Evolutionary conservation across 176 grass and related monocot genomes (phyloP), one percentile per base, ranked within the genome.

Genomic region (Carex parvula): DNA sequence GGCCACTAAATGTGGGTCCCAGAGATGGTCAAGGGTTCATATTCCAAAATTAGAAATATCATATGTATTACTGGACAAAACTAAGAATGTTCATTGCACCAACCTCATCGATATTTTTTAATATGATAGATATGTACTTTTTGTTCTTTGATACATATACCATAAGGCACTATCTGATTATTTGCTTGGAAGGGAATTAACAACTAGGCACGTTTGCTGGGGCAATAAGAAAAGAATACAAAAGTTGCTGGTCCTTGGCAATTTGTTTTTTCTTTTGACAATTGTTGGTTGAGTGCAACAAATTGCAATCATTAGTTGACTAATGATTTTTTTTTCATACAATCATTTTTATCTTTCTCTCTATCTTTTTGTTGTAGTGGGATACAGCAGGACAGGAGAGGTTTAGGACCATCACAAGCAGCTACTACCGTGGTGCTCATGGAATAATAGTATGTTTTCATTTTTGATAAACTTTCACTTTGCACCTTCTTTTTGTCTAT

Each of bases 381-480:
- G 95, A 98, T 87, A 98, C 95, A 87, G 92, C 95, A 89, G 91
- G 92, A 22, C 95, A 98, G 52, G 89, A 98, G 68, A 89, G 95
- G 61, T 98, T 98, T 85, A 94, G 95, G 83, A 98, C 95, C 60
- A 98, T 94, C 56, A 98, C 91, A 81, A 94, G 89, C 84, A 94
- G 95, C 82, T 98, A 98, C 84, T 98, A 98, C 60, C 89, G 92
- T 12, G 95, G 95, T 84, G 95, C 95, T 54, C 95, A 98, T 91
- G 95, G 95, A 90, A 94, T 98, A 87, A 98, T 98, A 64, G 92
- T 91, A 94, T 88, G 65, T 26, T 66, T 17, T 53, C 39, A 63
- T 84, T 50, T 48, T 71, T 14, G 11, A 78, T 33, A 57, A 78
- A 55, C 53, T 13, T 18, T 14, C 20, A 37, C 10, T 91, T 87